Conservation (phyloP, 192 early-diverging fungal species). For the Podila epicladia region DNA sequence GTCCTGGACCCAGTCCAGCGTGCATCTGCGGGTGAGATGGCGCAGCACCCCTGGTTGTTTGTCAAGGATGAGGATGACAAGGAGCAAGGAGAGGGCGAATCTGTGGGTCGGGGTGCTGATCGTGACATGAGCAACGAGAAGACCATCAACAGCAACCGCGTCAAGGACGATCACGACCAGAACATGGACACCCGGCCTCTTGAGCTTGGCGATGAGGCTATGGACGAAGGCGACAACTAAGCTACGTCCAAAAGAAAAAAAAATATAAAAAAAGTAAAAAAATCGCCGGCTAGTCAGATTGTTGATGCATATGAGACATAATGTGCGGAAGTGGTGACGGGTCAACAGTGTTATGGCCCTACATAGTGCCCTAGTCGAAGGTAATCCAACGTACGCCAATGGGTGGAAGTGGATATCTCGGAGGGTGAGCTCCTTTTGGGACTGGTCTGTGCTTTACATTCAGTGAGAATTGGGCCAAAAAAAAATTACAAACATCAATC, state of each 20-base stretch:
- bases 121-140: background rate
- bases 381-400: too few relatives aligned
- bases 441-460: too few relatives aligned
- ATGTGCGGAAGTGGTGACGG: too few relatives aligned
- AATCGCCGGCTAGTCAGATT: background rate
- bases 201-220: background rate
- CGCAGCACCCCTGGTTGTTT: slow-evolving; percentile 67
- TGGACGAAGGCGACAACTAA: background rate
- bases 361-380: too few relatives aligned
- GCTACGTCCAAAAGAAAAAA: background rate
- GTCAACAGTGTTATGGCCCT: too few relatives aligned
- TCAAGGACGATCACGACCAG: background rate
- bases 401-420: too few relatives aligned
- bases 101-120: background rate
- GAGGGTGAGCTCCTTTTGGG: too few relatives aligned
- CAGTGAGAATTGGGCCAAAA: too few relatives aligned
- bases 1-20: slow-evolving; percentile 66
- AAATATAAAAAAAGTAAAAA: background rate
- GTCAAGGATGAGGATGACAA: background rate
- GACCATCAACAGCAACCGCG: background rate
- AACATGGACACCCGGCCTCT: background rate
- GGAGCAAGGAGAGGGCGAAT: background rate
- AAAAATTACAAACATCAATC: too few relatives aligned
- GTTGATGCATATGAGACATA: too few relatives aligned
- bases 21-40: slow-evolving; percentile 63